A percentile compares a stretch with the other conserved stretches of the same genome.
These are phyloP conservation scores for Xanthoconium purpureum DNA, from an alignment of 768 basidiomycete genomes.

Conservation along the genomic window DNA sequence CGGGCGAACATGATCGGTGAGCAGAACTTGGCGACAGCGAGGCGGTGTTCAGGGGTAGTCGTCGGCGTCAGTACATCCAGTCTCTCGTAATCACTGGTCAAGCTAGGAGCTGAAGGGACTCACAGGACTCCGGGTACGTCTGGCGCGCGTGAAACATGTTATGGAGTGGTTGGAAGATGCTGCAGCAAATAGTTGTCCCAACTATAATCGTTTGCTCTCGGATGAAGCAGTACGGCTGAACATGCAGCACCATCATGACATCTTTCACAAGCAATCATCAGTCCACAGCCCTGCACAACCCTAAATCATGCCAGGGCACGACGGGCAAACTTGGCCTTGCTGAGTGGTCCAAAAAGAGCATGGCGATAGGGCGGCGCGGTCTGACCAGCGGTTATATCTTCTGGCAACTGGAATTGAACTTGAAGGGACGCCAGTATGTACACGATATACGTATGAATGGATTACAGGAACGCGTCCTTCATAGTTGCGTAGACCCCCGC, in stretches of 20 bases:
- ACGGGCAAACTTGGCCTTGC: constrained; percentile 12
- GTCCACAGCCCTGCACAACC: not conserved
- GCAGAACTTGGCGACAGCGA: not conserved
- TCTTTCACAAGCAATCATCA: not conserved
- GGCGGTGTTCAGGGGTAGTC: constrained; percentile 8
- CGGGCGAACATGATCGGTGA: not conserved
- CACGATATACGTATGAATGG: constrained; percentile 1
- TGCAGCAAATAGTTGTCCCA: not conserved
- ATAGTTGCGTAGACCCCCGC: constrained; percentile 5
- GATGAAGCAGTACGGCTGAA: not conserved
- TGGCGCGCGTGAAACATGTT: too few species aligned
- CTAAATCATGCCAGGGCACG: not conserved
- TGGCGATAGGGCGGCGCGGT: not conserved
- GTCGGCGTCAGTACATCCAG: not conserved
- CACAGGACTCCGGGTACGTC: too few species aligned
- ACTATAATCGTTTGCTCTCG: not conserved
- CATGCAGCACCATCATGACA: not conserved
- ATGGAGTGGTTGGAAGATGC: not conserved
- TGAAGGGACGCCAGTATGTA: too few species aligned
- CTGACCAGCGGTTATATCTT: not conserved
- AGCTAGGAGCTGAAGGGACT: too few species aligned
- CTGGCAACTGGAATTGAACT: not conserved
- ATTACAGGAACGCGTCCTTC: constrained; percentile 19
- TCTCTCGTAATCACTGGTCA: not conserved
- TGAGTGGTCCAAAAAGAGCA: not conserved